Base-by-base conservation (phyloP, 768 basidiomycete species). In the Psilocybe cyanescens region DNA sequence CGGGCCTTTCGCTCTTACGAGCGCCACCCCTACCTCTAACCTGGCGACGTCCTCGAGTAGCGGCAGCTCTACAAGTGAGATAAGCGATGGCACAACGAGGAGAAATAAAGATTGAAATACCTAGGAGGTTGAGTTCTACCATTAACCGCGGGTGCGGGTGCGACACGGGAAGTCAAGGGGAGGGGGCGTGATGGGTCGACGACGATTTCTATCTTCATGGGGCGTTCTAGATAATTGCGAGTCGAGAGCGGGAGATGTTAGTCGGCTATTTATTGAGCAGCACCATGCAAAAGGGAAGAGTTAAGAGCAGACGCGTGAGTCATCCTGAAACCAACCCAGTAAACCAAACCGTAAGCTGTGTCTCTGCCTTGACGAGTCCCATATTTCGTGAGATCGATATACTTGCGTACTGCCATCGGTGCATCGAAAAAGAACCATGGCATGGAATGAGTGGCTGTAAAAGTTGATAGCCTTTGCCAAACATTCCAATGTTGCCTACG, bases 191-290 rank as follows among this genome's bases (percentile, higher is more conserved):
- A 83, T 11, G 94, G 94, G 79, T 97, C 94, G 73, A 97, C 84
- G 48, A 99, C 87, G 66, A 99, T 94, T 83, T 99, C 97, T 64
- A 99, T 95, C 83, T 95, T 97, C 95, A 99, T 97, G 24, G 94
- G 92, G 67, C 93, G 92, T 84, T 93, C 97, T 99, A 76, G 66
- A 77, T 72, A 73, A 62, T 54, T 53, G 59, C 63, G 65, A 51
- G 60, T 63, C 59, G 74, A 74, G 80, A 81, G 79, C 76, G 76
- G 74, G 75, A 74, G 72, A 74, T 68, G 74, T 85, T 72, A 84
- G 83, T 75, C 76, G 80, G 76, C 68, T 74, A 76, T 81, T 80
- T 73, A 74, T 69, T 73, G 74, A 70, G 72, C 70, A 68, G 67
- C 72, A 75, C 74, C 75, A 77, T 66, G 71, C 68, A 75, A 76